These are phyloP conservation scores for Nicotiana undulata DNA, from an alignment of 257 asterid species.

Conservation along the genomic window DNA sequence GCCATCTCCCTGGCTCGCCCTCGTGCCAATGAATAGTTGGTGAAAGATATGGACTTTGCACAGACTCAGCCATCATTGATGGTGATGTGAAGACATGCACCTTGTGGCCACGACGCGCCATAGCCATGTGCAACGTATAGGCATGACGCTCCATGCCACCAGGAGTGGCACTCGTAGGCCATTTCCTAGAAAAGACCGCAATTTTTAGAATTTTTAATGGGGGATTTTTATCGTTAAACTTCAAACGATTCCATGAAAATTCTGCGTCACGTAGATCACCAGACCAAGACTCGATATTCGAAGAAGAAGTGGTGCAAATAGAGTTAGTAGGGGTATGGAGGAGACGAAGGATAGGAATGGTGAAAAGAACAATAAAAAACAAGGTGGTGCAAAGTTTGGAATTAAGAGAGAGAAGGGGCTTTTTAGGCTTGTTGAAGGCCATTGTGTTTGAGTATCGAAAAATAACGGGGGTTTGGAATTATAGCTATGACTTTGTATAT, in stretches of 20 bases:
- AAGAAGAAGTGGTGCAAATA: conserved; percentile 33
- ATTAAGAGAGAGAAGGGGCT: conserved; percentile 33
- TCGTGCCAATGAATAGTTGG: conserved; percentile 68
- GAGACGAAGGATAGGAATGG: conserved; percentile 72
- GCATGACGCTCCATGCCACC: conserved; percentile 99
- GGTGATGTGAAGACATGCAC: conserved; percentile 85
- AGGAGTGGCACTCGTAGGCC: conserved; percentile 68
- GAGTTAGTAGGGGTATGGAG: conserved; percentile 56
- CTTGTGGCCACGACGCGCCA: conserved; percentile 65
- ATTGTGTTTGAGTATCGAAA: conserved; percentile 8
- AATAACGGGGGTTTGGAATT: conserved; percentile 1
- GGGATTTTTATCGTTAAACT: conserved; percentile 16
- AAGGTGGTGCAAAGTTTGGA: conserved; percentile 67
- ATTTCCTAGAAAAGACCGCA: conserved; percentile 87
- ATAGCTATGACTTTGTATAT: neutral
- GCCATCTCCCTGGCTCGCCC: conserved; percentile 74
- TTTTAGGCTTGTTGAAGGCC: conserved; percentile 49
- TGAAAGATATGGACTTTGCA: neutral
- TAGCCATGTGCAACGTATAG: conserved; percentile 61
- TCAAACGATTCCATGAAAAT: conserved; percentile 72
- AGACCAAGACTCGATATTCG: conserved; percentile 38
- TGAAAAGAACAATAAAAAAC: conserved; percentile 72
- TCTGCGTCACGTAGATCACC: conserved; percentile 67
- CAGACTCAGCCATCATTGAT: neutral
- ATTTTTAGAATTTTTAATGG: conserved; percentile 38